Base-by-base conservation (phyloP, 2,329 filamentous ascomycete species). In the Arthrobotrys pseudoclavata region DNA sequence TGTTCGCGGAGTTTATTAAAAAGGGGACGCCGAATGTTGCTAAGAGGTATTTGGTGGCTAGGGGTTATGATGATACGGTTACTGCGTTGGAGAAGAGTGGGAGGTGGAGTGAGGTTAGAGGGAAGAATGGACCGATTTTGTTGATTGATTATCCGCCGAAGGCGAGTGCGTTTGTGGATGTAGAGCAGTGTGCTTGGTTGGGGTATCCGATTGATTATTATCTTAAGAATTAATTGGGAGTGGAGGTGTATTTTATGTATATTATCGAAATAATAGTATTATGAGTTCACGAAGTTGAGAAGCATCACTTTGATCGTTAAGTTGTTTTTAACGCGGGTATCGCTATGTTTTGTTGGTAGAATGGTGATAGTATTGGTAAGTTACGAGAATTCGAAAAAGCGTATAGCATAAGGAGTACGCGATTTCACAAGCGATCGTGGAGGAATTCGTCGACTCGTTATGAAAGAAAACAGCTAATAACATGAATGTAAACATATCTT, bases 1-100 rank as follows among this genome's bases (percentile, higher is more conserved):
- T 87, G 76, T 89, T 88, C 80, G 84, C 85, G 0, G 82, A 85
- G 1, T 90, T 89, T 79, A 85, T 86, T 1, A 84, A 86, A 76
- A 84, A 82, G 0, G 85, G 85, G 7, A 82, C 88, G 64, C 88
- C 88, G 1, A 89, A 89, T 79, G 85, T 86, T 0, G 84, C 85
- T 13, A 26, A 79, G 4, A 83, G 80, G 5, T 88, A 86, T 72
- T 80, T 89, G 29, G 74, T 80, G 48, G 85, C 85, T 0, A 84
- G 87, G 52, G 85, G 86, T 0, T 87, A 88, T 76, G 81, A 81
- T 3, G 85, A 83, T 77, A 85, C 84, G 0, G 80, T 84, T 18
- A 81, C 84, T 31, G 85, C 83, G 0, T 82, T 86, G 4, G 80
- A 82, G 77, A 79, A 83, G 82, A 80, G 86, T 81, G 83, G 83